These are phyloP conservation scores for Hyparrhenia diplandra DNA, from an alignment of 176 grass and related monocot genomes.

Conservation along the genomic window DNA sequence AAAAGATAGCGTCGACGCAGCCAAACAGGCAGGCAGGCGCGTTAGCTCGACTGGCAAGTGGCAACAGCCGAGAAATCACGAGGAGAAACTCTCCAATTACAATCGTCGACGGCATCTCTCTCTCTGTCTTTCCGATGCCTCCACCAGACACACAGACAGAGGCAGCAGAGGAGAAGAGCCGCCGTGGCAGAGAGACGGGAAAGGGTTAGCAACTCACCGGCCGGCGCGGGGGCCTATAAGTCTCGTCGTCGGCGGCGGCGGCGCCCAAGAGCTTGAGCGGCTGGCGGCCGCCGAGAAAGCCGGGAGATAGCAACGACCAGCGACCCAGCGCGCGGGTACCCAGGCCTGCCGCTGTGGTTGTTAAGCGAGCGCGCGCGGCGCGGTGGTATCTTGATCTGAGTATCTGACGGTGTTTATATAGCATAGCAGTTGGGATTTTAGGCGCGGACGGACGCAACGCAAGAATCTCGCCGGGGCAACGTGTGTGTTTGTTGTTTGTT, in stretches of 20 bases:
- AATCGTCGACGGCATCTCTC: not conserved
- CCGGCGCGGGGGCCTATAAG: not conserved
- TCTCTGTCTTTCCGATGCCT: not conserved
- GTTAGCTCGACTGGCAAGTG: not conserved
- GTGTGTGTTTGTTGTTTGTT: not conserved
- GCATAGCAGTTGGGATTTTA: not conserved
- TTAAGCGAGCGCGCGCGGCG: not conserved
- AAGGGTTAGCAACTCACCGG: conserved; percentile 17
- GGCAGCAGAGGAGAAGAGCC: not conserved
- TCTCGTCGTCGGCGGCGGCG: no score
- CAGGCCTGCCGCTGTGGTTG: not conserved
- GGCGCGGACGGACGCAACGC: not conserved
- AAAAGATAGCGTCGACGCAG: not conserved
- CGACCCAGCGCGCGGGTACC: not conserved
- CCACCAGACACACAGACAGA: not conserved
- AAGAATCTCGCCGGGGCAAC: not conserved
- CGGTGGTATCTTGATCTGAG: not conserved
- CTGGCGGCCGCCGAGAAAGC: not conserved
- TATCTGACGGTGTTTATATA: not conserved
- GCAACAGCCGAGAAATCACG: not conserved
- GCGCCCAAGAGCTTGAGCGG: not conserved
- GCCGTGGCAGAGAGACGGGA: not conserved
- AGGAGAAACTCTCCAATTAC: not conserved
- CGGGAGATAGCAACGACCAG: not conserved
- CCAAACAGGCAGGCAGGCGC: not conserved